Evolutionary conservation across 139 green algal genomes (phyloP).

Genomic region (Picochlorum sp.): DNA sequence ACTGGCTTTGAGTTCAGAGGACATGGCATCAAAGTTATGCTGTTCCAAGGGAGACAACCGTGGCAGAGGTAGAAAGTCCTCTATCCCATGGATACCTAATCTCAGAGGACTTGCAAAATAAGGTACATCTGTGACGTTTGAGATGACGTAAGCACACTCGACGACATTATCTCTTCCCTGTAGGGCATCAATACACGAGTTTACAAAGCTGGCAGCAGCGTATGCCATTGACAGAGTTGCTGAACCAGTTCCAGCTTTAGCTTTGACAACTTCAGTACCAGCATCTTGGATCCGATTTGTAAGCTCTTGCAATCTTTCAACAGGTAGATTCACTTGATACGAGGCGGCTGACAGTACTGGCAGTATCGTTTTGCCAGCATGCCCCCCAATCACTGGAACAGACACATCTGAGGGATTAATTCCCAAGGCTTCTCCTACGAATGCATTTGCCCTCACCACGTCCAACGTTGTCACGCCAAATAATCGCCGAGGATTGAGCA

Average conservation of each 20-base stretch:
- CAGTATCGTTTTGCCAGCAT: conserved; percentile 82
- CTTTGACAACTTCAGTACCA: conserved; percentile 95
- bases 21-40: conserved; percentile 30
- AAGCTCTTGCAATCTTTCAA: conserved; percentile 34
- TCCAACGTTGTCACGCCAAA: conserved; percentile 96
- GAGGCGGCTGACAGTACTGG: conserved; percentile 67
- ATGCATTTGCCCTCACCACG: conserved; percentile 82
- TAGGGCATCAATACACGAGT: conserved; percentile 60
- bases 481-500: conserved; percentile 77
- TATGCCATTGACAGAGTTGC: conserved; percentile 96
- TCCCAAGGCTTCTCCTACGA: conserved; percentile 50
- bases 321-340: conserved; percentile 20
- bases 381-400: conserved; percentile 90
- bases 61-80: conserved; percentile 65
- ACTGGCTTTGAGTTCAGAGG: conserved; percentile 48
- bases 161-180: conserved; percentile 51
- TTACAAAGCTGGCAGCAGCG: conserved; percentile 67
- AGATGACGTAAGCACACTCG: conserved; percentile 73
- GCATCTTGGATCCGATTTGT: conserved; percentile 88
- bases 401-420: conserved; percentile 60
- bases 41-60: conserved; percentile 46
- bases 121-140: conserved; percentile 26
- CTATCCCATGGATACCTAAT: conserved; percentile 62
- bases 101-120: conserved; percentile 68
- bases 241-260: conserved; percentile 76